A percentile compares a stretch with the other conserved stretches of the same genome.
Evolutionary conservation across 73 alveolate genomes (phyloP).

Genomic region (Urostyla sp.): DNA sequence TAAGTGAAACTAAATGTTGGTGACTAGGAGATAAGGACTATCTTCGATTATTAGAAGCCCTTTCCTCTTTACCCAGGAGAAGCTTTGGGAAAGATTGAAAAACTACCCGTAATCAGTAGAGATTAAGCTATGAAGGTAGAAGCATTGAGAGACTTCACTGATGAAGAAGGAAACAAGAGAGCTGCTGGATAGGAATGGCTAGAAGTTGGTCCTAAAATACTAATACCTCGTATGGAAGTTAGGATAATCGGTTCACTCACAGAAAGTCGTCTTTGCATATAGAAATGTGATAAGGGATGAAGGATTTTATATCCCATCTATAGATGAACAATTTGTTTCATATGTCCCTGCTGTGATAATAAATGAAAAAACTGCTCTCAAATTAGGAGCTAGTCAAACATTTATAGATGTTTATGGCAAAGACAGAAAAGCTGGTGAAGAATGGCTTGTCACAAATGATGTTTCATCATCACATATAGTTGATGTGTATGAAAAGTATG

Average conservation of each 20-base stretch:
- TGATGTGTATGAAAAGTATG: slow-evolving; percentile 79
- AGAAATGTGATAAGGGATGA: slow-evolving; percentile 79
- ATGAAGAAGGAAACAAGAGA: slow-evolving; percentile 73
- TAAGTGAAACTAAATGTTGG: slow-evolving; percentile 83
- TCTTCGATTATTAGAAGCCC: slow-evolving; percentile 78
- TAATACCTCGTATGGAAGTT: slow-evolving; percentile 86
- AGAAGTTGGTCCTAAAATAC: slow-evolving; percentile 79
- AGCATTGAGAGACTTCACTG: slow-evolving; percentile 79
- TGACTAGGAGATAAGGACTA: slow-evolving; percentile 82
- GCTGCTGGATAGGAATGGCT: slow-evolving; percentile 87
- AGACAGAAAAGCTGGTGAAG: slow-evolving; percentile 86
- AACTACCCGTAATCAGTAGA: slow-evolving; percentile 72
- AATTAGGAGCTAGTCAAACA: slow-evolving; percentile 73
- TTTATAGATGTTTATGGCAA: slow-evolving; percentile 76
- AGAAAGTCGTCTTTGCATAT: slow-evolving; percentile 57
- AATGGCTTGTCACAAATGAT: slow-evolving; percentile 84
- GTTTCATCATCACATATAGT: slow-evolving; percentile 73
- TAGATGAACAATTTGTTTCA: slow-evolving; percentile 71
- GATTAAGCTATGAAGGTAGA: slow-evolving; percentile 76
- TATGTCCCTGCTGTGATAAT: slow-evolving; percentile 72
- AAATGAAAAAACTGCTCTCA: slow-evolving; percentile 74
- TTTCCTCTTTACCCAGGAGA: slow-evolving; percentile 91
- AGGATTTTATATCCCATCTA: slow-evolving; percentile 85
- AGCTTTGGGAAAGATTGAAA: slow-evolving; percentile 53
- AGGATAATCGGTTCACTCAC: slow-evolving; percentile 46